phyloP scores from a whole-genome alignment of 495 filamentous ascomycete species.

The Aspergillus carlsbadensis region DNA sequence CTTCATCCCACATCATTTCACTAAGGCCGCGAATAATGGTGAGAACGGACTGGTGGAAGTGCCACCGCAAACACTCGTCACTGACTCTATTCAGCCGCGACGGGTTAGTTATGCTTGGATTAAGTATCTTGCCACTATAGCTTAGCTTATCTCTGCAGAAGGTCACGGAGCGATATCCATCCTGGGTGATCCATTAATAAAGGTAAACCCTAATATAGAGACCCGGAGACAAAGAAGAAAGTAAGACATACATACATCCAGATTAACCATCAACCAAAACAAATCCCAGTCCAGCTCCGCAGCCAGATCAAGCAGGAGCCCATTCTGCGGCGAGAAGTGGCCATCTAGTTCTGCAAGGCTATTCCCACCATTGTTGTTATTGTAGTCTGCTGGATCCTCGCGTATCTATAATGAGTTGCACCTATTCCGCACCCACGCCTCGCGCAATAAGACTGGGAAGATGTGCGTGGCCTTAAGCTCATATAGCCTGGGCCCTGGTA shows the following conservation, averaged over 20 bases:
- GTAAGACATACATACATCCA: background rate
- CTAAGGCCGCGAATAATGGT: background rate
- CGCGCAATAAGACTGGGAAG: background rate
- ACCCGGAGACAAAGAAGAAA: background rate
- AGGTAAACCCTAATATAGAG: background rate
- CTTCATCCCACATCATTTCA: background rate
- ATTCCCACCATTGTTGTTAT: background rate
- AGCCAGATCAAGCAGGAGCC: background rate
- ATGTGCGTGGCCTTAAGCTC: background rate
- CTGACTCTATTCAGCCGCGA: background rate
- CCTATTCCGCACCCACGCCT: background rate
- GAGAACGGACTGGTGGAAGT: background rate
- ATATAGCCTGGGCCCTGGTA: background rate
- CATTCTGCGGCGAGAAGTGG: background rate
- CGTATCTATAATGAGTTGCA: background rate
- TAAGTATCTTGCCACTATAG: background rate
- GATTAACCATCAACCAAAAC: background rate
- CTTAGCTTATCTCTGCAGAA: background rate
- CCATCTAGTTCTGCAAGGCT: background rate
- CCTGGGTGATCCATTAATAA: background rate
- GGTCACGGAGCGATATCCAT: background rate
- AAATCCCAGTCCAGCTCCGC: background rate
- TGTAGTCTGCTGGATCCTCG: background rate
- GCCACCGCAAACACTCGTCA: background rate
- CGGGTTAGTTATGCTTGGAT: background rate